phyloP scores from a whole-genome alignment of 2,329 filamentous ascomycete genomes.

The Exophiala aquamarina region DNA sequence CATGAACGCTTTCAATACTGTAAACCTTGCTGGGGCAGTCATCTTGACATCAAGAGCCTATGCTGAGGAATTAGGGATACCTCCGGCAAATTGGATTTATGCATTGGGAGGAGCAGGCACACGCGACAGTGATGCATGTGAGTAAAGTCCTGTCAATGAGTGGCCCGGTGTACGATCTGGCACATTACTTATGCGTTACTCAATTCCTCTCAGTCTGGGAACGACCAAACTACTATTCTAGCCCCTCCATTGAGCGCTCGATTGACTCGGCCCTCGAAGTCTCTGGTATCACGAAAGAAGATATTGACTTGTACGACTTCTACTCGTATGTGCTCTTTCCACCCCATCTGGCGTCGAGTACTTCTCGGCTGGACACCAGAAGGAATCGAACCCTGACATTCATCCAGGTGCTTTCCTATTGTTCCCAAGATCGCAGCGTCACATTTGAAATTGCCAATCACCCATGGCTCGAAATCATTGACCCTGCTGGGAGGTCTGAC shows the following conservation, averaged over 20 bases:
- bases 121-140: constrained; percentile 57
- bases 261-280: constrained; percentile 54
- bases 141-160: constrained; percentile 20
- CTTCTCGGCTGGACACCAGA: not conserved
- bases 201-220: constrained; percentile 61
- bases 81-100: constrained; percentile 61
- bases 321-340: constrained; percentile 53
- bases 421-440: constrained; percentile 66
- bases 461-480: constrained; percentile 50
- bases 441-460: constrained; percentile 57
- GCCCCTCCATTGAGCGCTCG: constrained; percentile 58
- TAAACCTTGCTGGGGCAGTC: constrained; percentile 63
- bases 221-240: constrained; percentile 58
- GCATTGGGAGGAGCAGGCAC: constrained; percentile 64
- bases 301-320: constrained; percentile 63
- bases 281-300: constrained; percentile 47
- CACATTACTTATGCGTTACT: constrained; percentile 3
- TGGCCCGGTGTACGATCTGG: constrained; percentile 1
- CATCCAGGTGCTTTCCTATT: constrained; percentile 64
- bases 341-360: not conserved
- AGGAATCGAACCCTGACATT: not conserved
- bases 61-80: constrained; percentile 56
- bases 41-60: constrained; percentile 59
- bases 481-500: constrained; percentile 66
- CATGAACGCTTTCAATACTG: constrained; percentile 71